Conservation (phyloP, 805 yeast species). For the Cyberlindnera xylosilytica region DNA sequence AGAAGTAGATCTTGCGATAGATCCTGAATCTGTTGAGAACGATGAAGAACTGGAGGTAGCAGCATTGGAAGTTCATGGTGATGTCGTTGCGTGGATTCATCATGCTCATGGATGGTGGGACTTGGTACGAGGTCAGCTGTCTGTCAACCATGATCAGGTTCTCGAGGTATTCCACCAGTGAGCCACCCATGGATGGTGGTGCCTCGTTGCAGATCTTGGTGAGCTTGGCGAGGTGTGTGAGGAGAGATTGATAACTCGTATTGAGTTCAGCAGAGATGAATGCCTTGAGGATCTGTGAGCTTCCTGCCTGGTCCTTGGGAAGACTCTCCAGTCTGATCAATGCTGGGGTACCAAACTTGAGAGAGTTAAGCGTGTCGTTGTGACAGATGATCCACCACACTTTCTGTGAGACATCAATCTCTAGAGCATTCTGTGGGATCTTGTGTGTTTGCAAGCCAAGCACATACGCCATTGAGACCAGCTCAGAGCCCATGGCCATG, state of each 20-base stretch:
- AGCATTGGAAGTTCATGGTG: constrained; percentile 17
- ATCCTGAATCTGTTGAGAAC: constrained; percentile 17
- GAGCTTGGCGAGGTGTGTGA: constrained; percentile 21
- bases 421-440: constrained; percentile 21
- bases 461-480: constrained; percentile 23
- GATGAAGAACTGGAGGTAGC: constrained; percentile 17
- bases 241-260: constrained; percentile 16
- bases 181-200: constrained; percentile 12
- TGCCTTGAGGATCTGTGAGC: constrained; percentile 22
- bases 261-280: constrained; percentile 22
- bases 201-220: constrained; percentile 22
- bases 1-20: constrained; percentile 18
- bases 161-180: constrained; percentile 18
- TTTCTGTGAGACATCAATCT: constrained; percentile 16
- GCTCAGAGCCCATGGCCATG: constrained; percentile 20
- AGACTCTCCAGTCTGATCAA: constrained; percentile 17
- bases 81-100: constrained; percentile 19
- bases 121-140: constrained; percentile 17
- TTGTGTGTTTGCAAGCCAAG: constrained; percentile 20
- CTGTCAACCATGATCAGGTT: constrained; percentile 21
- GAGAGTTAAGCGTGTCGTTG: constrained; percentile 20
- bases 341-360: constrained; percentile 17
- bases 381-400: constrained; percentile 26
- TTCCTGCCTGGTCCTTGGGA: constrained; percentile 9
- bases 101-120: constrained; percentile 13